Percentiles rank a stretch among this genome's conserved stretches.
Evolutionary conservation across 768 basidiomycete species (phyloP).

Genomic region (Boletus huronensis): DNA sequence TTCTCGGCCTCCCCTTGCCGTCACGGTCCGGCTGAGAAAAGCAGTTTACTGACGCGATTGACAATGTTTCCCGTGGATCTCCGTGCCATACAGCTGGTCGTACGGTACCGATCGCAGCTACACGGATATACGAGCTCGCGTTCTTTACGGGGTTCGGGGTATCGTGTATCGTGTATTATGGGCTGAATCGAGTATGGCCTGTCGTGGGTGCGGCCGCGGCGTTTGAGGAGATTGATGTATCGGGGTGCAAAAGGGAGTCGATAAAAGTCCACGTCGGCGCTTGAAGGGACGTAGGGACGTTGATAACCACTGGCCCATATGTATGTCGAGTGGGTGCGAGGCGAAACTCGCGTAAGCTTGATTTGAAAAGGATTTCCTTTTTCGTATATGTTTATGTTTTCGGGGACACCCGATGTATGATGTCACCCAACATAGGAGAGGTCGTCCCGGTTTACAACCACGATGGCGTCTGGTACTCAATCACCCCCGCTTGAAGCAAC

Average conservation of each 20-base stretch:
- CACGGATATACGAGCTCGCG: conserved; percentile 69
- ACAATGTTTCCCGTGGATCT: neutral
- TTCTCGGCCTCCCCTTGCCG: neutral
- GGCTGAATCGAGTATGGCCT: conserved; percentile 59
- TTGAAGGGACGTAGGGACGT: neutral
- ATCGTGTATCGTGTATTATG: conserved; percentile 60
- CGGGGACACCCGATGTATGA: conserved; percentile 25
- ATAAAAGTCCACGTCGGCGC: neutral
- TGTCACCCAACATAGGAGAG: conserved; percentile 19
- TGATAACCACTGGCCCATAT: too few species aligned
- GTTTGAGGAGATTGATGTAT: conserved; percentile 61
- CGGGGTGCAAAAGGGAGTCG: conserved; percentile 19
- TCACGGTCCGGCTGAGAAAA: neutral
- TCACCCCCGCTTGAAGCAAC: conserved; percentile 55
- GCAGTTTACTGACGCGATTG: neutral
- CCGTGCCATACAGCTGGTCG: conserved; percentile 44
- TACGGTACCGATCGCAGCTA: conserved; percentile 62
- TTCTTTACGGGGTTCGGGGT: conserved; percentile 84
- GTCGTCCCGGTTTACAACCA: neutral
- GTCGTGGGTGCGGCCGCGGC: conserved; percentile 43
- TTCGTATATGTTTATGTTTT: conserved; percentile 15
- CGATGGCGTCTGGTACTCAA: conserved; percentile 41
- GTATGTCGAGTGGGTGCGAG: neutral
- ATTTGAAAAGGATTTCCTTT: conserved; percentile 8
- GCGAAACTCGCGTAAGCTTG: neutral